Base-by-base conservation (phyloP, 2,329 filamentous ascomycete genomes). In the Fusarium caatingaense region DNA sequence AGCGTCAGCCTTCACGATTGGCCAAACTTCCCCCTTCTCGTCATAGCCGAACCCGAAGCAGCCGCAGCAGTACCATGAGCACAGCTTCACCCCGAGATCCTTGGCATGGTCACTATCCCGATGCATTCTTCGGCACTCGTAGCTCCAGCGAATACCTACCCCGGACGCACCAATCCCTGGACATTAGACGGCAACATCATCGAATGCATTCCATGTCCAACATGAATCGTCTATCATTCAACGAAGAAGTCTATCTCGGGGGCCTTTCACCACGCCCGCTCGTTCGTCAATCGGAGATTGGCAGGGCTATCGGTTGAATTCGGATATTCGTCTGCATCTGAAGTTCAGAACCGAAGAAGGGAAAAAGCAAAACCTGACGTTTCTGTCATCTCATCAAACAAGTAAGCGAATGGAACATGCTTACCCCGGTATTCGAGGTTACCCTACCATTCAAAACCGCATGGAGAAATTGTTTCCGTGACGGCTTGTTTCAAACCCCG, bases 251-350 rank as follows among this genome's bases (percentile, higher is more conserved):
- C 41, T 77, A 79, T 20, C 66, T 83, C 10, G 83, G 80, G 8
- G 85, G 83, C 4, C 75, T 87, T 8, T 85, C 86, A 21, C 85
- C 86, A 4, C 82, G 84, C 11, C 85, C 85, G 15, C 74, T 82
- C 28, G 77, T 86, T 53, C 81, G 80, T 58, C 78, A 81, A 58
- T 81, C 81, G 13, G 82, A 84, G 48, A 88, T 88, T 76, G 86
- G 86, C 8, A 81, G 83, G 28, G 86, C 86, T 5, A 83, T 88
- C 56, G 86, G 86, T n/a, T 88, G 80, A 85, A 60, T 44, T 27
- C 37, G 20, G 45, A 37, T 56, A 18, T 49, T n/a, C 30, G 37
- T 53, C 49, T 42, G n/a, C 41, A 53, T 53, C 23, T 53, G 49
- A 53, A n/a, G 15, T 28, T 20, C 34, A 42, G 32, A 41, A 27